Conservation (phyloP, 1,284 basidiomycete species). For the Filobasidium uniguttulatum region DNA sequence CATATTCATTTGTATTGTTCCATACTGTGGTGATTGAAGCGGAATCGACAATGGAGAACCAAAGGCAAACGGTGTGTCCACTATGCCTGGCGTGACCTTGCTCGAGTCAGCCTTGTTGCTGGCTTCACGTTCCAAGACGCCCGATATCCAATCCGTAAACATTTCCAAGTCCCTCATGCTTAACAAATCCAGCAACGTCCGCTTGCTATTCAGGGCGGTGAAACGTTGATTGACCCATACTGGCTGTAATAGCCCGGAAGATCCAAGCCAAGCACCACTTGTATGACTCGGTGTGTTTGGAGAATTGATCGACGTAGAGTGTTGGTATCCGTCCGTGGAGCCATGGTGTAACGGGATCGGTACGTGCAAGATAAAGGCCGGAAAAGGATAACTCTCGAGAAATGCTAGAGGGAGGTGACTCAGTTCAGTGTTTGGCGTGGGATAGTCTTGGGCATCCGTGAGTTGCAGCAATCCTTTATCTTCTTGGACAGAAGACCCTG, state of each 20-base stretch:
- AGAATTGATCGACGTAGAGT: conserved; percentile 6
- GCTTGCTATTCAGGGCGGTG: neutral
- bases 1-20: too few relatives aligned
- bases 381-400: conserved; percentile 10
- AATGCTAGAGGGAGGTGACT: conserved; percentile 5
- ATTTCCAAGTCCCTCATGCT: conserved; percentile 1
- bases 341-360: conserved; percentile 4
- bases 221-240: neutral
- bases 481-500: too few relatives aligned
- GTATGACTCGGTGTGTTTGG: conserved; percentile 1
- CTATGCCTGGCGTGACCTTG: neutral
- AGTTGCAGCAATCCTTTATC: too few relatives aligned
- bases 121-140: conserved; percentile 5
- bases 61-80: too few relatives aligned
- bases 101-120: neutral
- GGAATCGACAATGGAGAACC: too few relatives aligned
- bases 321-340: neutral
- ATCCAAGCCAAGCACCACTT: neutral
- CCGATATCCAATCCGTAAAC: conserved; percentile 11
- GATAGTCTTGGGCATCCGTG: too few relatives aligned
- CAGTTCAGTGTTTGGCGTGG: conserved; percentile 4
- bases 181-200: conserved; percentile 4
- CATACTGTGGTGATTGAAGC: neutral
- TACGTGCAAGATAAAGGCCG: conserved; percentile 10
- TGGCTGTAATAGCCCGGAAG: neutral